These are phyloP conservation scores for Hypericum perforatum DNA, from an alignment of 345 rosid genomes.

Conservation along the genomic window DNA sequence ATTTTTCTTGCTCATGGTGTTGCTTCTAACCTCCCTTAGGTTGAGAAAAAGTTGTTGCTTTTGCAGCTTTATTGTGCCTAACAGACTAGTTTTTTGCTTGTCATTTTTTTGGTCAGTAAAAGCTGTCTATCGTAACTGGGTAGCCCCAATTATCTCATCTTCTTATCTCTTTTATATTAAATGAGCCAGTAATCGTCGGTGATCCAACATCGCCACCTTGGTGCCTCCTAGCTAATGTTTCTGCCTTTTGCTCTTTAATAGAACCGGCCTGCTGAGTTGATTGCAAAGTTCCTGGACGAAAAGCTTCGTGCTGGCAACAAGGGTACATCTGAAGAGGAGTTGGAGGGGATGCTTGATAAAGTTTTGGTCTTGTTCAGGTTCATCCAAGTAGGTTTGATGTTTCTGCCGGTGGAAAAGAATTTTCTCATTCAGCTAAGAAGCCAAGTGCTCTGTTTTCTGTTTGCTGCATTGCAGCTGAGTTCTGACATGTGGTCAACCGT, in stretches of 20 bases:
- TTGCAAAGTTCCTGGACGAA: conserved; percentile 95
- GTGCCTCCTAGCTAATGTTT: conserved; percentile 12
- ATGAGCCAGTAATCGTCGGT: too few relatives aligned
- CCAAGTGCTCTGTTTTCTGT: neutral
- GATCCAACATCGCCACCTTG: too few relatives aligned
- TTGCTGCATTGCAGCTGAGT: too few relatives aligned
- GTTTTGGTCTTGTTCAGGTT: conserved; percentile 95
- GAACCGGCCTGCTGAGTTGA: conserved; percentile 98
- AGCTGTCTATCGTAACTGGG: too few relatives aligned
- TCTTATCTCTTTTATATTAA: neutral
- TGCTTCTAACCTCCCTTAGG: too few relatives aligned
- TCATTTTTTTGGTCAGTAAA: too few relatives aligned
- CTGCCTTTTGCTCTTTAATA: conserved; percentile 25
- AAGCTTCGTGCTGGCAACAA: conserved; percentile 99
- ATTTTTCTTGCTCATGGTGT: neutral
- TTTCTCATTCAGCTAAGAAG: neutral
- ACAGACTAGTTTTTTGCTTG: too few relatives aligned
- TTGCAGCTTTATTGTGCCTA: too few relatives aligned
- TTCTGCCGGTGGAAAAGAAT: conserved; percentile 7
- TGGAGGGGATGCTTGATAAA: conserved; percentile 94
- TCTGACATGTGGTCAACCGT: conserved; percentile 10
- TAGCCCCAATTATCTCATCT: neutral
- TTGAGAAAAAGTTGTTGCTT: too few relatives aligned
- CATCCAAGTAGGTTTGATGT: conserved; percentile 57
- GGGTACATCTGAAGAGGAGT: conserved; percentile 99